Evolutionary conservation across 768 basidiomycete genomes (phyloP).

Genomic region (Melanogaster broomeanus): DNA sequence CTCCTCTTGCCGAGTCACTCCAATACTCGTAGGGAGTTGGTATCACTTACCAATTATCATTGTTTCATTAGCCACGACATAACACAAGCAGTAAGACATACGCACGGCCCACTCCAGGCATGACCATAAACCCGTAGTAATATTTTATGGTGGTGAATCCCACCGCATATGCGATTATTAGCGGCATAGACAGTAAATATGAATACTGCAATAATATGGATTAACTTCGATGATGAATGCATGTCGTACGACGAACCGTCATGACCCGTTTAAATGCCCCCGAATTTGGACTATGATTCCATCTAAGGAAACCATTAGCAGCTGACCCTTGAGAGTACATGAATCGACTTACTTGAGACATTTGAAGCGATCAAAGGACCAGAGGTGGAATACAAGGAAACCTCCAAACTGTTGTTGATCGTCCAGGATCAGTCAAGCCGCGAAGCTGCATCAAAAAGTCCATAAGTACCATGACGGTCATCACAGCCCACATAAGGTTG

Average conservation of each 20-base stretch:
- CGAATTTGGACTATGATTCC: conserved; percentile 64
- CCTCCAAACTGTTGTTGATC: conserved; percentile 45
- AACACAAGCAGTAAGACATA: conserved; percentile 6
- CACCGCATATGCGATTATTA: conserved; percentile 55
- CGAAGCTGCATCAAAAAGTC: neutral
- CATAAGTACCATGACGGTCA: conserved; percentile 50
- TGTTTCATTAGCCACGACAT: neutral
- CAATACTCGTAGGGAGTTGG: conserved; percentile 67
- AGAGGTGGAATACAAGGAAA: conserved; percentile 74
- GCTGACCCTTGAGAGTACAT: neutral
- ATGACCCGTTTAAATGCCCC: conserved; percentile 86
- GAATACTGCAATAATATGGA: conserved; percentile 54
- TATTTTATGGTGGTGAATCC: conserved; percentile 78
- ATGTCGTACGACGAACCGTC: conserved; percentile 55
- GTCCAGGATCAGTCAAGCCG: neutral
- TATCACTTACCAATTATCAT: conserved; percentile 53
- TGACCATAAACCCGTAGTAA: conserved; percentile 54
- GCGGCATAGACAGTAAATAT: conserved; percentile 64
- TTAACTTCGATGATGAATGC: neutral
- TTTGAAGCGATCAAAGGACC: conserved; percentile 79
- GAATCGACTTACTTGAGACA: conserved; percentile 57
- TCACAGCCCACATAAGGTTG: conserved; percentile 62
- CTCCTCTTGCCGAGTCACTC: conserved; percentile 43
- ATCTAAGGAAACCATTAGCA: conserved; percentile 41
- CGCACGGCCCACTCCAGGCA: conserved; percentile 53